Evolutionary conservation across 2,329 filamentous ascomycete species (phyloP), one percentile per base, ranked within the genome.

Genomic region (Fusarium neocosmosporiellum): DNA sequence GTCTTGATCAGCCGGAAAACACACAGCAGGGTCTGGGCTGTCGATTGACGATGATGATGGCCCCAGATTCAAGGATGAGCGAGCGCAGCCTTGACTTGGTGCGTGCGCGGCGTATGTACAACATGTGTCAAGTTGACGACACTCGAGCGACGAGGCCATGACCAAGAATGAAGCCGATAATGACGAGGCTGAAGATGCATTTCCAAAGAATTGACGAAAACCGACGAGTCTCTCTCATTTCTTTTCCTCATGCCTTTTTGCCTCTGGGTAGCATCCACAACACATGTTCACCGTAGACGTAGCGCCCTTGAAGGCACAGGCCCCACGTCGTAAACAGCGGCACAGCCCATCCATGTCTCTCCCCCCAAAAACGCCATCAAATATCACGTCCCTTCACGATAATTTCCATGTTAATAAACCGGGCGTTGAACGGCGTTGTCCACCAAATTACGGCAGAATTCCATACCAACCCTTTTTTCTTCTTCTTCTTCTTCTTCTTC

Each of bases 11-110:
- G 39, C 59, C 55, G 41, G 66, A 48, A 34, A 27, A 50, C n/a
- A 20, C 18, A n/a, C 20, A 34, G 24, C 20, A 22, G 22, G 14
- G 41, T n/a, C n/a, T n/a, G n/a, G n/a, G n/a, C n/a, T n/a, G 43
- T 50, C 67, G 63, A 73, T 72, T 73, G 54, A 71, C 71, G 67
- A 73, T 71, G 69, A 54, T 59, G 70, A 58, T 62, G 55, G 24
- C 27, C 50, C 67, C 53, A 60, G 67, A 41, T 61, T 70, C 41
- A 69, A 61, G 29, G 36, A n/a, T 22, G 24, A 33, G 41, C 58
- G 22, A n/a, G n/a, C n/a, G 22, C 27, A 27, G 20, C 22, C 16
- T 24, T 24, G 27, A 48, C 46, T 59, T 61, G 57, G 58, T 27
- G 43, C 64, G 60, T 18, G 33, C 46, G 39, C 16, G 39, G 22